Base-by-base conservation (phyloP, 805 yeast species). In the Brettanomyces custersianus region DNA sequence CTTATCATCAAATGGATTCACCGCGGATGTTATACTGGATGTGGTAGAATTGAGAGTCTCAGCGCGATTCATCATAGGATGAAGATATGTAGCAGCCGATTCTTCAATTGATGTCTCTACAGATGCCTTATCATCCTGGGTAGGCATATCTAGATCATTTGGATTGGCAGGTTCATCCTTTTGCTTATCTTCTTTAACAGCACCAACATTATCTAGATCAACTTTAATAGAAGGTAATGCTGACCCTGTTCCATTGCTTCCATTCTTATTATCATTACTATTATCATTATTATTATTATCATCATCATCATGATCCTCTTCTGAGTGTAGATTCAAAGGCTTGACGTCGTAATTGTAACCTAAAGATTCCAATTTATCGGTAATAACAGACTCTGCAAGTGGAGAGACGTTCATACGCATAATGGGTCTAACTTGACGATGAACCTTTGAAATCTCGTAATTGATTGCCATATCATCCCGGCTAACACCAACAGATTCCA, bases 401-500 rank as follows among this genome's bases (percentile, higher is more conserved):
- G 51, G 49, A 8, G 51, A 36, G 13, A 49, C 42, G 52, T 44
- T 29, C 57, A 54, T 30, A 13, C 36, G 40, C 20, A 55, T 35
- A 22, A 40, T 43, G 1, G 60, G 59, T 20, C 42, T 42, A 10
- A 52, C 35, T 10, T 22, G 26, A 10, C 35, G 10, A 10, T 33
- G 29, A 17, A 25, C 17, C 26, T 34, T 27, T 13, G 32, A 34
- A 12, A 34, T 28, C 18, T 34, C 32, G 31, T 55, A 55, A 4
- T 42, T 41, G 16, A 54, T 38, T 1, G 34, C 31, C 36, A 52
- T 44, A 9, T 51, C 65, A 20, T 73, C 68, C 39, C 64, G 66
- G 28, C 70, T 66, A 18, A 80, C 54, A 0, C 88, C 88, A 23
- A 76, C 51, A n/a, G 55, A 52, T 30, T 67, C 65, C 29, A 82